Percentiles rank a stretch among this genome's conserved stretches.
Conservation (phyloP, 495 filamentous ascomycete species). For the Hypoxylon perforatum region DNA sequence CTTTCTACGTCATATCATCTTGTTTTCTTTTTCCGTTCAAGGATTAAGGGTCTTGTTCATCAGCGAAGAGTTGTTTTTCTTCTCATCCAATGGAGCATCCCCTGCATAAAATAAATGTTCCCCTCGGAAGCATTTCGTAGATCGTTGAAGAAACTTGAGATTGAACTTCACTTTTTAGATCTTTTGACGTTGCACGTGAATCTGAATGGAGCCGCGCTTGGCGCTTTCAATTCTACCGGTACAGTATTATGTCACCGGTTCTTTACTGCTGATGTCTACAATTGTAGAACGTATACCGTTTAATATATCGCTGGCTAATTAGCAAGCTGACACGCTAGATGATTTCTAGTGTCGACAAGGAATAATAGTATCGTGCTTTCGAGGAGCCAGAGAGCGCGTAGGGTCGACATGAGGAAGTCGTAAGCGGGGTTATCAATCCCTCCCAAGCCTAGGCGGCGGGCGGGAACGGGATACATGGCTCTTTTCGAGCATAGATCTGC, state of each 20-base stretch:
- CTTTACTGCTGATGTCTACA: background rate
- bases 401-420: background rate
- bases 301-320: background rate
- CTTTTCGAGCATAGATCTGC: constrained; percentile 24
- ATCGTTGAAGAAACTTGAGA: constrained; percentile 2
- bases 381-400: background rate
- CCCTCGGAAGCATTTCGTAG: background rate
- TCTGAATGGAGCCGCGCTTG: constrained; percentile 11
- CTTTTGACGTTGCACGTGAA: background rate
- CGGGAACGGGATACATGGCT: constrained; percentile 7
- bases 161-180: background rate
- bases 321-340: background rate
- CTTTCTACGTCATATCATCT: constrained; percentile 39
- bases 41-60: background rate
- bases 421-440: constrained; percentile 9
- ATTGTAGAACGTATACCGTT: background rate
- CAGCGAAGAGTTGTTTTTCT: background rate
- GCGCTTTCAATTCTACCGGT: constrained; percentile 20
- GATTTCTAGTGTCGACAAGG: background rate
- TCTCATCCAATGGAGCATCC: background rate
- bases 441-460: background rate
- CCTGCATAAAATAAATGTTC: background rate
- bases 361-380: no score
- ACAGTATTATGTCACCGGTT: background rate
- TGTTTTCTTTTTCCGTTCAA: constrained; percentile 7